A percentile compares a stretch with the other conserved stretches of the same genome.
phyloP scores from a whole-genome alignment of 2,329 filamentous ascomycete genomes.

The Colletotrichum godetiae region DNA sequence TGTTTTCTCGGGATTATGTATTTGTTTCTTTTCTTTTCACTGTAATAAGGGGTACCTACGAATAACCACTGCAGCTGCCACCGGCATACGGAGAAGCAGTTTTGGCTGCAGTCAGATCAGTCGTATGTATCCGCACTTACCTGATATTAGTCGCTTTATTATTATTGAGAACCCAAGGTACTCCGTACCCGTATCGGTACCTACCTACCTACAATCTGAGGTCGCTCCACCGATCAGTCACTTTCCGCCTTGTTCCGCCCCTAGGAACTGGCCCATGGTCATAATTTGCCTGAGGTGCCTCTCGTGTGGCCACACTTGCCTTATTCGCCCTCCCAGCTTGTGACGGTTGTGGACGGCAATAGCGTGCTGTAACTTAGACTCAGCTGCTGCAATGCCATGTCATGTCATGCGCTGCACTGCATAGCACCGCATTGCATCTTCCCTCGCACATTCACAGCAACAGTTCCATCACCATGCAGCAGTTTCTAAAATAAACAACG shows the following conservation, averaged over 20 bases:
- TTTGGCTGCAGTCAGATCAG: not conserved
- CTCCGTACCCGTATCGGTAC: no score
- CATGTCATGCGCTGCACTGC: conserved; percentile 3
- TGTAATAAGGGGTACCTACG: not conserved
- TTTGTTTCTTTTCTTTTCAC: not conserved
- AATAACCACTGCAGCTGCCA: not conserved
- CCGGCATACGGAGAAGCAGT: no score
- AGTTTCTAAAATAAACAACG: not conserved
- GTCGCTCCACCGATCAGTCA: not conserved
- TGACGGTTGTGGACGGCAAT: not conserved
- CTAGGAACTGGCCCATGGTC: not conserved
- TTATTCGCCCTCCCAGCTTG: not conserved
- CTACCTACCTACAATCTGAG: no score
- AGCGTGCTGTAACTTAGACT: conserved; percentile 5
- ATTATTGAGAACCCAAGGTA: not conserved
- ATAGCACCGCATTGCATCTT: conserved; percentile 6
- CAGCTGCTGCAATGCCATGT: conserved; percentile 19
- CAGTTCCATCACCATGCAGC: not conserved
- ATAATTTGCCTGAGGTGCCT: not conserved
- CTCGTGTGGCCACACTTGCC: not conserved
- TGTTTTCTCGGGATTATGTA: not conserved
- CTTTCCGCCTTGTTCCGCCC: conserved; percentile 1
- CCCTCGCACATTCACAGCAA: not conserved
- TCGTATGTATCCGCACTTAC: not conserved
- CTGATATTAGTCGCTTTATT: no score